These are phyloP conservation scores for Candida railenensis DNA, from an alignment of 805 yeast genomes.

Conservation along the genomic window DNA sequence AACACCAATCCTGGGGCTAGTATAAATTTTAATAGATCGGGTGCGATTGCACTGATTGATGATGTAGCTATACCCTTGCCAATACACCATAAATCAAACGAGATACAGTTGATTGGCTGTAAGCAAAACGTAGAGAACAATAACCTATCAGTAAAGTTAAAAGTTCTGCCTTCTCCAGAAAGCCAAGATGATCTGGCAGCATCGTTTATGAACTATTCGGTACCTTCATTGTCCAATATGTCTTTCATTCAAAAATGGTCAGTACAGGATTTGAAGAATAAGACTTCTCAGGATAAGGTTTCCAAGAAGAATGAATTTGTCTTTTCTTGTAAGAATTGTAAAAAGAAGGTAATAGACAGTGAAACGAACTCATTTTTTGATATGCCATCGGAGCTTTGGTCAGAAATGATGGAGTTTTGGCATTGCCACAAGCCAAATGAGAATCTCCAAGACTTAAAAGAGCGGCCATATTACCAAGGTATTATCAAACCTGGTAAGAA, in stretches of 20 bases:
- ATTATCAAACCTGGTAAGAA: slow-evolving; percentile 41
- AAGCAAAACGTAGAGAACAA: neutral
- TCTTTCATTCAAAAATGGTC: slow-evolving; percentile 37
- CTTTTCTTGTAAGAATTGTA: slow-evolving; percentile 34
- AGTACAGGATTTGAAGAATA: slow-evolving; percentile 34
- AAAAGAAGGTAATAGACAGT: slow-evolving; percentile 26
- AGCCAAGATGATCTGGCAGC: slow-evolving; percentile 2
- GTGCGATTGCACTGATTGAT: neutral
- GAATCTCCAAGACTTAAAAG: slow-evolving; percentile 20
- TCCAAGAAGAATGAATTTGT: slow-evolving; percentile 20
- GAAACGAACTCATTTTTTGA: slow-evolving; percentile 42
- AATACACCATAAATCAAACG: slow-evolving; percentile 3
- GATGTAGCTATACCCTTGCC: neutral
- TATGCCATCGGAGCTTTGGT: slow-evolving; percentile 92
- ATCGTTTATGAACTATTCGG: slow-evolving; percentile 11
- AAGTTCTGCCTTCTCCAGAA: neutral
- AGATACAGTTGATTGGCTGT: slow-evolving; percentile 6
- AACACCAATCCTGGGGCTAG: neutral
- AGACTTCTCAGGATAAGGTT: slow-evolving; percentile 26
- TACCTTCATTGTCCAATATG: slow-evolving; percentile 4
- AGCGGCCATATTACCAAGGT: slow-evolving; percentile 31
- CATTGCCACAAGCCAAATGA: slow-evolving; percentile 82
- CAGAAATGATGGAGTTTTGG: slow-evolving; percentile 96
- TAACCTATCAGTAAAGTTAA: slow-evolving; percentile 6
- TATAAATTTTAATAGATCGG: neutral